Base-by-base conservation (phyloP, 1,139 yeast species). In the Keqinozyma sinolaborantium region DNA sequence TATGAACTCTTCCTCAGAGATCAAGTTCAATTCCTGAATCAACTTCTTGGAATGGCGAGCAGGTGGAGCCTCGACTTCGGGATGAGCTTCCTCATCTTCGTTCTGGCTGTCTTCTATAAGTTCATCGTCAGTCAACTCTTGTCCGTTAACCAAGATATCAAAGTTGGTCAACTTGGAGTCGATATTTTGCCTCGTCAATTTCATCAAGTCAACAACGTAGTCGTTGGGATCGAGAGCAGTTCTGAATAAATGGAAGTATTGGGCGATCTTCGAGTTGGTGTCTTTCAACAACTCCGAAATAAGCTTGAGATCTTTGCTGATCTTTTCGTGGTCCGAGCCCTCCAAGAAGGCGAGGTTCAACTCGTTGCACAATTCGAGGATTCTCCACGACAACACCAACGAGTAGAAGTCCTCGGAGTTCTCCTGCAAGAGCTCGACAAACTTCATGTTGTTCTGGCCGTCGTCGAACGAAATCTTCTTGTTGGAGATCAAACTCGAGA, bases 1-100 rank as follows among this genome's bases (percentile, higher is more conserved):
- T 5, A 64, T 51, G 33, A 56, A 58, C 34, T 64, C 62, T 32
- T 66, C 71, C 30, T 61, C 60, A 11, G 48, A 45, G 9, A 67
- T 48, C 29, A 67, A 47, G 39, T 58, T 61, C 31, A 67, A 52
- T 1, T 69, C 52, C 7, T 50, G 34, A 7, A 64, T 53, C 25
- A 65, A 47, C 11, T 30, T 30, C 16, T 23, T 30, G 14, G 21
- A 18, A n/a, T n/a, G n/a, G n/a, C n/a, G n/a, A n/a, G n/a, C n/a
- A n/a, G n/a, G n/a, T 7, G 21, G 21, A 10, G 9, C 21, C 7
- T 7, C 7, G 10, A 10, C 38, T 23, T 35, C 41, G 15, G 26
- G 30, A 16, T 32, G 38, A 18, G 38, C 45, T 14, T 34, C 40
- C 9, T 34, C 48, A 14, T 40, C 44, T 19, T 42, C 50, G 12